A percentile compares a stretch with the other conserved stretches of the same genome.
Evolutionary conservation across 2,329 filamentous ascomycete species (phyloP).

Genomic region (Dryadomyces quercus-mongolicae): DNA sequence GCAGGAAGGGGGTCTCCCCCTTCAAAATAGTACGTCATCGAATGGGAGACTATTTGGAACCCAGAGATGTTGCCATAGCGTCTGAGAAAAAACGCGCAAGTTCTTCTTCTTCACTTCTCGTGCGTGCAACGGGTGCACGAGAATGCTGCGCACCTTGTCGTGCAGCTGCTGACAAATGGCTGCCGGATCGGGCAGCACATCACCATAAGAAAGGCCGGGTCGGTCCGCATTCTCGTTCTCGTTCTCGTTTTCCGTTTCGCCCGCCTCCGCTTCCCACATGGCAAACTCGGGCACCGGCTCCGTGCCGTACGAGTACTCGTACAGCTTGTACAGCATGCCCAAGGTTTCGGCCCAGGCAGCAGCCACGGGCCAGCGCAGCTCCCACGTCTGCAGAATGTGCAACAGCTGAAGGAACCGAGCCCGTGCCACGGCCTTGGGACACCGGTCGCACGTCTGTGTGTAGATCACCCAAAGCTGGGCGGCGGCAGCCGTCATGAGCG

Average conservation of each 20-base stretch:
- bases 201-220: background rate
- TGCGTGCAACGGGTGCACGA: conserved; percentile 6
- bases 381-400: background rate
- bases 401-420: background rate
- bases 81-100: background rate
- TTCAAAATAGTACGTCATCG: background rate
- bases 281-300: background rate
- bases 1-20: too few relatives aligned
- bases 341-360: background rate
- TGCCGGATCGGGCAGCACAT: background rate
- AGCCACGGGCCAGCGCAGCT: background rate
- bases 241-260: too few relatives aligned
- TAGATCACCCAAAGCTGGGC: background rate
- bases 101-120: conserved; percentile 1
- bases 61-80: background rate
- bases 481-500: background rate
- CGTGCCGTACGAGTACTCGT: background rate
- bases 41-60: background rate
- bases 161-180: conserved; percentile 3
- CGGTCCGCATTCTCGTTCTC: background rate
- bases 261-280: background rate
- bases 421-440: background rate
- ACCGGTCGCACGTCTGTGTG: background rate
- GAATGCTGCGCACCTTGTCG: conserved; percentile 6
- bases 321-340: background rate